phyloP scores from a whole-genome alignment of 352 stramenopile genomes.

The Pythium periplocum region DNA sequence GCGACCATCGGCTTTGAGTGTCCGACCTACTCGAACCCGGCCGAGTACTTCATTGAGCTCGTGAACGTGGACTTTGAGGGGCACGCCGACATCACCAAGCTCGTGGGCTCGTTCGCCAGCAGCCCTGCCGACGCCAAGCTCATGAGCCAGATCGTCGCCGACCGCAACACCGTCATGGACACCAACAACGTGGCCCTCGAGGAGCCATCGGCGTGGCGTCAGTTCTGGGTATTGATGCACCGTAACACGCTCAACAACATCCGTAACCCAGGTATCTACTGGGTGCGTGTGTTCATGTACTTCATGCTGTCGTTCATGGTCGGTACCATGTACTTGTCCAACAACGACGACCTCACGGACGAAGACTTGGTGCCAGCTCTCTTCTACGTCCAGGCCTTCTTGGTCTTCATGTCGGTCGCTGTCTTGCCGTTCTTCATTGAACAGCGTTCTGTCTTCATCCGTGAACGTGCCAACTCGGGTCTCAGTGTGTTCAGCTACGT shows the following conservation, averaged over 20 bases:
- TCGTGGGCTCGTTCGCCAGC: conserved; percentile 1
- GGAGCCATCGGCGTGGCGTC: conserved; percentile 23
- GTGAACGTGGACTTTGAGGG: too few species aligned
- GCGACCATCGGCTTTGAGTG: too few species aligned
- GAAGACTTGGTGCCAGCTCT: conserved; percentile 49
- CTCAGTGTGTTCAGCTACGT: conserved; percentile 56
- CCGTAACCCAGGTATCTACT: conserved; percentile 65
- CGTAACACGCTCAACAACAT: conserved; percentile 62
- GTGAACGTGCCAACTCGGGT: conserved; percentile 55
- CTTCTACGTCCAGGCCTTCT: conserved; percentile 85
- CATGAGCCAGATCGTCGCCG: neutral
- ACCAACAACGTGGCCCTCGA: neutral
- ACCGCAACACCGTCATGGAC: neutral
- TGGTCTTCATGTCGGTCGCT: conserved; percentile 87
- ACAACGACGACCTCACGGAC: conserved; percentile 33
- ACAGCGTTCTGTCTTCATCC: conserved; percentile 60
- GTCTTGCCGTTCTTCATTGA: conserved; percentile 86
- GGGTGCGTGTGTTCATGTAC: conserved; percentile 68
- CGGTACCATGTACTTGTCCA: conserved; percentile 65
- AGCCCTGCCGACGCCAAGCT: neutral
- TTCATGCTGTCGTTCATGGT: conserved; percentile 69
- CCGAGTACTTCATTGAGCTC: too few species aligned
- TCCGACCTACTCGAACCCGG: too few species aligned
- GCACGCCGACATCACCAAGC: too few species aligned
- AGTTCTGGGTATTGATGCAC: conserved; percentile 46